A percentile compares a stretch with the other conserved stretches of the same genome.
Conservation (phyloP, 768 basidiomycete genomes). For the Auricularia sp. region DNA sequence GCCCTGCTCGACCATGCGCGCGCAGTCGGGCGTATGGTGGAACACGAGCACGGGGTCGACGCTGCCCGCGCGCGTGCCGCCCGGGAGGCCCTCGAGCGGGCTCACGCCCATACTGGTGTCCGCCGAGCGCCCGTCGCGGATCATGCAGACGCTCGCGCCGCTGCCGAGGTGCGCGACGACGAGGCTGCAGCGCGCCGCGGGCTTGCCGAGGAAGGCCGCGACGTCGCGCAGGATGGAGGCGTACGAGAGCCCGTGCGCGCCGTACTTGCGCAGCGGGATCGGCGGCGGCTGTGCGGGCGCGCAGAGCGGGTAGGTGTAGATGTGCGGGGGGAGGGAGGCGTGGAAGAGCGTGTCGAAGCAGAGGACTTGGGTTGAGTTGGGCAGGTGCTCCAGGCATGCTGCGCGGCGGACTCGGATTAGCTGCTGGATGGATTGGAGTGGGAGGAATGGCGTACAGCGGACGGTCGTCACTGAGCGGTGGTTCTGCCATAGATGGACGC, state of each 20-base stretch:
- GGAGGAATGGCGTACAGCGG: background rate
- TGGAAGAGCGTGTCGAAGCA: constrained; percentile 89
- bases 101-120: constrained; percentile 93
- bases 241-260: constrained; percentile 74
- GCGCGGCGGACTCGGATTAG: constrained; percentile 25
- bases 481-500: constrained; percentile 5
- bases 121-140: constrained; percentile 59
- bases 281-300: constrained; percentile 43
- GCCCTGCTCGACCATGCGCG: constrained; percentile 31
- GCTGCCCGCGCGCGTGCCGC: constrained; percentile 75
- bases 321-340: constrained; percentile 60
- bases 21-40: constrained; percentile 56
- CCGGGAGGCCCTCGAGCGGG: constrained; percentile 78
- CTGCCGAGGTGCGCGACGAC: constrained; percentile 84
- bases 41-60: constrained; percentile 85
- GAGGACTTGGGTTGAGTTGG: constrained; percentile 62
- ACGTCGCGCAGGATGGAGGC: constrained; percentile 62
- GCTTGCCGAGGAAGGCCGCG: constrained; percentile 47
- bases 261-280: constrained; percentile 76
- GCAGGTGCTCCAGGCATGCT: constrained; percentile 51
- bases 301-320: constrained; percentile 72
- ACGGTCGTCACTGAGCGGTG: constrained; percentile 8
- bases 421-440: constrained; percentile 38
- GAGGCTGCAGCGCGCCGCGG: constrained; percentile 47
- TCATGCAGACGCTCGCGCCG: constrained; percentile 78